phyloP scores from a whole-genome alignment of 306 rosid species.

The Pachyrhizus erosus region DNA sequence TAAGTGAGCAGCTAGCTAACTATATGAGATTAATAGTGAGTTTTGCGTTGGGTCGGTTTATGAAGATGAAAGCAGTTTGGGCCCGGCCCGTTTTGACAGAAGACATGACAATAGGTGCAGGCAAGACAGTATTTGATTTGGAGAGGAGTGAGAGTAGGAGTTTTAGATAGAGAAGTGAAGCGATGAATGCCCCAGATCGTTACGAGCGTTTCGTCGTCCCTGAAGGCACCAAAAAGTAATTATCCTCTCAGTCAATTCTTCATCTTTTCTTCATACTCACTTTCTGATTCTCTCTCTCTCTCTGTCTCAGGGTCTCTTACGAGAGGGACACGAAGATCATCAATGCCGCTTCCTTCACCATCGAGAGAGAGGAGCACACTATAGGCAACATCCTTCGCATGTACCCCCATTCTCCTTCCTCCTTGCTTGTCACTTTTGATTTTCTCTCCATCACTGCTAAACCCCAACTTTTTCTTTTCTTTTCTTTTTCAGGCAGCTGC shows the following conservation, averaged over 20 bases:
- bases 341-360: constrained; percentile 81
- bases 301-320: constrained; percentile 95
- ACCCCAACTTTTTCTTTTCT: constrained; percentile 4
- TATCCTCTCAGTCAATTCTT: no score
- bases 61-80: no score
- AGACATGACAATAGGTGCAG: not conserved
- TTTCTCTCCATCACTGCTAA: not conserved
- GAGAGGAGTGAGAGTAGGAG: no score
- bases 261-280: not conserved
- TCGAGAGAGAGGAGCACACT: constrained; percentile 95
- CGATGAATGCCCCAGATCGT: constrained; percentile 96
- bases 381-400: constrained; percentile 90
- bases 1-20: no score
- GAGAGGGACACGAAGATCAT: constrained; percentile 96
- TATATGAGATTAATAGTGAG: no score
- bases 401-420: constrained; percentile 41
- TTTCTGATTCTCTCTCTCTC: not conserved
- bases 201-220: constrained; percentile 97
- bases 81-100: not conserved
- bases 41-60: no score
- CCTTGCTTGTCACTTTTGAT: not conserved
- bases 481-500: constrained; percentile 72
- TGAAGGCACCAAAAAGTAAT: constrained; percentile 87
- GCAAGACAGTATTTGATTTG: no score
- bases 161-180: not conserved